A percentile compares a stretch with the other conserved stretches of the same genome.
These are phyloP conservation scores for Alternaria novae-zelandiae DNA, from an alignment of 2,329 filamentous ascomycete species.

Conservation along the genomic window DNA sequence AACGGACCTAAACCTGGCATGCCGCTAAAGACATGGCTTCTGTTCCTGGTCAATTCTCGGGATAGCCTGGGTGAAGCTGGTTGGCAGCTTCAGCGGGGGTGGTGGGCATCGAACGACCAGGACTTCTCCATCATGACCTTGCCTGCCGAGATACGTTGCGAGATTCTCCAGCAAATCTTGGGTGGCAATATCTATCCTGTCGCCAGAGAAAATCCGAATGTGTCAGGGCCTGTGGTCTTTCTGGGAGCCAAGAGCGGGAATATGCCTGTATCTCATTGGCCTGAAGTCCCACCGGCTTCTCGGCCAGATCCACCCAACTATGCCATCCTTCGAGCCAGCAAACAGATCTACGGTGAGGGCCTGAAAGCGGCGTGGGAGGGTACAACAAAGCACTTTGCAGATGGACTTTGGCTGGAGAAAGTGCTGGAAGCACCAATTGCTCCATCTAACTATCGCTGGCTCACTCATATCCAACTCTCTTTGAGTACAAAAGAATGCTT, in stretches of 20 bases:
- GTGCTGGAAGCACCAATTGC: too few species aligned
- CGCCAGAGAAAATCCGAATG: too few species aligned
- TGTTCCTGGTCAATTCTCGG: accelerated
- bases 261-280: too few species aligned
- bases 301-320: background rate
- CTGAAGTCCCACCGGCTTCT: too few species aligned
- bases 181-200: background rate
- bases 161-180: background rate
- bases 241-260: too few species aligned
- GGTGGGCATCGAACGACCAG: background rate
- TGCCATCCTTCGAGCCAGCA: background rate
- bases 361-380: background rate
- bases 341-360: background rate
- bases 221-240: too few species aligned
- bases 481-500: too few species aligned
- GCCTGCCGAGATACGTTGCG: background rate
- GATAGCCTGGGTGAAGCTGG: background rate
- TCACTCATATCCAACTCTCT: too few species aligned
- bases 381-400: background rate
- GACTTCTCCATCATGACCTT: background rate
- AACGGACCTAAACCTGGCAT: background rate
- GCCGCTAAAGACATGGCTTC: background rate
- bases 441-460: too few species aligned
- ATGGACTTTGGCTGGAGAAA: too few species aligned
- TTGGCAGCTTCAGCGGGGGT: background rate